Evolutionary conservation across 331 rosid species (phyloP).

Genomic region (Rhamnella rubrinervis): DNA sequence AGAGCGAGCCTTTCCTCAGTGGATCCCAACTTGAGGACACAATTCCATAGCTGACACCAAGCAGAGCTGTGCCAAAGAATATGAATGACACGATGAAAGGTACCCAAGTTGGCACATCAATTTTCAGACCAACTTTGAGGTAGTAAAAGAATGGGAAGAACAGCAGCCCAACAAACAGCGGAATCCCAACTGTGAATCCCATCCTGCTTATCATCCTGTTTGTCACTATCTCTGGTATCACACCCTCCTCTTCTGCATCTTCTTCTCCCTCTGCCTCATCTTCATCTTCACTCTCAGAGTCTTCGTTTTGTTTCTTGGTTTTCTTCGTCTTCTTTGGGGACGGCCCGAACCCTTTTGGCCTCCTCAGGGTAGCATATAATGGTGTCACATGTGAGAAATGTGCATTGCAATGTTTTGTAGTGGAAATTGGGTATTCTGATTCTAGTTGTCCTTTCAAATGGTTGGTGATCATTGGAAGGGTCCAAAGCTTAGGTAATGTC

Average conservation of each 20-base stretch:
- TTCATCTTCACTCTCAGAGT: constrained; percentile 6
- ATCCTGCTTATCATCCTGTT: constrained; percentile 83
- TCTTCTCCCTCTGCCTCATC: constrained; percentile 35
- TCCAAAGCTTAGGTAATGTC: constrained; percentile 25
- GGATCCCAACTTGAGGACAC: constrained; percentile 99
- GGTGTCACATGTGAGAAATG: constrained; percentile 31
- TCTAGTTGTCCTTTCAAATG: constrained; percentile 10
- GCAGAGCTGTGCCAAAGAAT: constrained; percentile 84
- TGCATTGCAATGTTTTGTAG: constrained; percentile 19
- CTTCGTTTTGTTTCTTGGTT: constrained; percentile 30
- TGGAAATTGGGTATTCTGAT: constrained; percentile 28
- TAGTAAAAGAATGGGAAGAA: constrained; percentile 86
- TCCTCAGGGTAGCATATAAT: constrained; percentile 49
- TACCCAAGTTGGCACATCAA: constrained; percentile 92
- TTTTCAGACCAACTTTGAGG: constrained; percentile 71
- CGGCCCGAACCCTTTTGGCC: constrained; percentile 75
- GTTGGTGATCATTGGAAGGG: constrained; percentile 18
- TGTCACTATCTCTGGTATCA: constrained; percentile 90
- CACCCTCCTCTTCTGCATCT: constrained; percentile 43
- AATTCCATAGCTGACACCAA: constrained; percentile 92
- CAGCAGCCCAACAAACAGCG: constrained; percentile 63
- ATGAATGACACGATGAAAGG: constrained; percentile 83
- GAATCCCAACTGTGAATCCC: constrained; percentile 77
- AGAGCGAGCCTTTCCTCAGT: constrained; percentile 66
- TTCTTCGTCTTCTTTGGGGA: constrained; percentile 51